Evolutionary conservation across 2,329 filamentous ascomycete species (phyloP).

Genomic region (Colletotrichum paranaense): DNA sequence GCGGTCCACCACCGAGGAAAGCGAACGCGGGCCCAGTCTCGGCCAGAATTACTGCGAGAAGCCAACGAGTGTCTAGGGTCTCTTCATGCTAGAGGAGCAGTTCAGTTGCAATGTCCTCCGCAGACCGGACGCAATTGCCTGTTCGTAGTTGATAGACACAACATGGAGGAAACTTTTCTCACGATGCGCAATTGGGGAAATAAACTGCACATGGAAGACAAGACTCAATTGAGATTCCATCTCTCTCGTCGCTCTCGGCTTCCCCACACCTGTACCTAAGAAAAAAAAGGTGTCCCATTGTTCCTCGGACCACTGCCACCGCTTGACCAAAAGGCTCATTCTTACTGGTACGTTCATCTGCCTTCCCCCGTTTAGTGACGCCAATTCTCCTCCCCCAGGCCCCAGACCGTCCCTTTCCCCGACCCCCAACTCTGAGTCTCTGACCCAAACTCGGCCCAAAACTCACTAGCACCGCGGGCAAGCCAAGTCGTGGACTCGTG

Average conservation of each 20-base stretch:
- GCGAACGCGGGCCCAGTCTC: conserved; percentile 28
- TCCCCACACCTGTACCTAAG: conserved; percentile 2
- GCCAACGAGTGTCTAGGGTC: neutral
- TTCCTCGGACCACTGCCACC: conserved; percentile 6
- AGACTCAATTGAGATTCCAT: neutral
- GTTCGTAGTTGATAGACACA: neutral
- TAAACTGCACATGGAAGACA: neutral
- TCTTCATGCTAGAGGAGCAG: neutral
- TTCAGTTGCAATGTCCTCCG: conserved; percentile 9
- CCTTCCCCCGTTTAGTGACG: conserved; percentile 20
- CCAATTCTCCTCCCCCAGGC: conserved; percentile 19
- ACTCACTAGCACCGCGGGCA: conserved; percentile 27
- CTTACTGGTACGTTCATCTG: conserved; percentile 30
- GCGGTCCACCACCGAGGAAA: conserved; percentile 31
- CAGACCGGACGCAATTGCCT: conserved; percentile 13
- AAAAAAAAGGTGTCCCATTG: conserved; percentile 5
- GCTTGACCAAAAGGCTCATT: conserved; percentile 32
- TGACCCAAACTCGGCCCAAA: conserved; percentile 33
- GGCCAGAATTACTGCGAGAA: conserved; percentile 35
- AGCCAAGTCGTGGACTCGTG: conserved; percentile 23
- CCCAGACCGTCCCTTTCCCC: conserved; percentile 25
- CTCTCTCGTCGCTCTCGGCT: neutral
- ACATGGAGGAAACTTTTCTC: neutral
- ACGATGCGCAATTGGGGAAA: neutral
- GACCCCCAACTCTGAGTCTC: conserved; percentile 18